These are phyloP conservation scores for Ogataea zsoltii DNA, from an alignment of 805 yeast species.

Conservation along the genomic window DNA sequence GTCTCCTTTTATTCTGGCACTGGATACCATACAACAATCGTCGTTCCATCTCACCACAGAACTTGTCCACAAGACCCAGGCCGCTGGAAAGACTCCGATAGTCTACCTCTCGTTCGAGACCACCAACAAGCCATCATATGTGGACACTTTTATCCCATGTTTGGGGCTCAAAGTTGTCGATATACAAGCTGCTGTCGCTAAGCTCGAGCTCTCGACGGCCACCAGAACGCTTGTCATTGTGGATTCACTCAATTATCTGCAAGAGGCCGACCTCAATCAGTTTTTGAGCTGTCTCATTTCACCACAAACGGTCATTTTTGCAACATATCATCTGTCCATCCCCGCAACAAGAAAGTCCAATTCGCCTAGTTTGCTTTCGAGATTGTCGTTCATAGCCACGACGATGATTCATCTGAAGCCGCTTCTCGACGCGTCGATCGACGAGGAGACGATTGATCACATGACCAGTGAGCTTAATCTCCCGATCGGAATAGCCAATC, in stretches of 20 bases:
- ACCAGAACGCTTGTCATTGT: slow-evolving; percentile 48
- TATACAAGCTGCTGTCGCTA: slow-evolving; percentile 12
- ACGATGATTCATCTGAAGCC: slow-evolving; percentile 67
- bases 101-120: slow-evolving; percentile 73
- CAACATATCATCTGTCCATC: slow-evolving; percentile 46
- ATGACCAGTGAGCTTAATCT: slow-evolving; percentile 42
- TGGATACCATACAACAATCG: slow-evolving; percentile 74
- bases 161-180: slow-evolving; percentile 16
- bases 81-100: slow-evolving; percentile 34
- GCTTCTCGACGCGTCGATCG: slow-evolving; percentile 9
- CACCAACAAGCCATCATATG: slow-evolving; percentile 48
- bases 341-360: slow-evolving; percentile 9
- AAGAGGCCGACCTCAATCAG: slow-evolving; percentile 43
- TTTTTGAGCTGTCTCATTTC: slow-evolving; percentile 34
- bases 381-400: slow-evolving; percentile 70
- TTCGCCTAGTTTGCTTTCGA: slow-evolving; percentile 24
- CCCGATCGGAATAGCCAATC: slow-evolving; percentile 53
- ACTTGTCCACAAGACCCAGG: slow-evolving; percentile 43
- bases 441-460: slow-evolving; percentile 48
- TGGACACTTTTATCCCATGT: slow-evolving; percentile 51
- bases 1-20: slow-evolving; percentile 68
- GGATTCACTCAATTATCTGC: slow-evolving; percentile 68
- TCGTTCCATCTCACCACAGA: slow-evolving; percentile 58
- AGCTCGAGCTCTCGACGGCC: slow-evolving; percentile 2
- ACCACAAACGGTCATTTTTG: slow-evolving; percentile 47